Conservation (phyloP, 75 land plant genomes). For the Ceratopteris richardii region DNA sequence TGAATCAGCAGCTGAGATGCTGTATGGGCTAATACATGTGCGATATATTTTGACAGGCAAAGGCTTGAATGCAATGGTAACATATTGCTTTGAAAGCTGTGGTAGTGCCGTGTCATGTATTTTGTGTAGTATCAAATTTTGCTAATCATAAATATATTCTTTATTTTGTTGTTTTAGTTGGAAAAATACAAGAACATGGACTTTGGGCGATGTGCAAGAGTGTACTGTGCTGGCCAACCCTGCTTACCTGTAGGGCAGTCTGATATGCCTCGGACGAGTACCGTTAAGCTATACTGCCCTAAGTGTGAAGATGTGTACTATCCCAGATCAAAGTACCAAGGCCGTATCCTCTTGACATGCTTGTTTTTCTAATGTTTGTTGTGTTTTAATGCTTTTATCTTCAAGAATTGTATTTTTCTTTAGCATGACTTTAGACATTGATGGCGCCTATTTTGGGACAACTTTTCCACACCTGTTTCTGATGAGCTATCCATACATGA, state of each 20-base stretch:
- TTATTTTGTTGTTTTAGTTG: slow-evolving; percentile 46
- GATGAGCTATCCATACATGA: slow-evolving; percentile 80
- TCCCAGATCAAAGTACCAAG: slow-evolving; percentile 73
- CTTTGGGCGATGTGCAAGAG: slow-evolving; percentile 78
- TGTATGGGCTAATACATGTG: slow-evolving; percentile 83
- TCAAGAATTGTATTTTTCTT: neutral
- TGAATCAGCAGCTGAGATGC: slow-evolving; percentile 75
- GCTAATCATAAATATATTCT: too few relatives aligned
- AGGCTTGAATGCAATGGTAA: slow-evolving; percentile 70
- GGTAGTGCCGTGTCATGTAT: too few relatives aligned
- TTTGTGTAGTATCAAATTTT: too few relatives aligned
- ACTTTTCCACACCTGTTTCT: slow-evolving; percentile 81
- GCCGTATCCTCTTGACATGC: slow-evolving; percentile 57
- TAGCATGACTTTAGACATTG: slow-evolving; percentile 68
- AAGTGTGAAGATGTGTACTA: slow-evolving; percentile 73
- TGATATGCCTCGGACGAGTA: slow-evolving; percentile 61
- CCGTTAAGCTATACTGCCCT: slow-evolving; percentile 70
- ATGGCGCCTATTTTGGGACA: too few relatives aligned
- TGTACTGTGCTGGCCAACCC: slow-evolving; percentile 67
- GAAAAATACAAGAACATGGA: slow-evolving; percentile 65
- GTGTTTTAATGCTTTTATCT: too few relatives aligned
- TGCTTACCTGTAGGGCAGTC: slow-evolving; percentile 74
- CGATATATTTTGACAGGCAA: slow-evolving; percentile 76
- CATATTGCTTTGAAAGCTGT: too few relatives aligned
- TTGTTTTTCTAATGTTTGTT: neutral